Base-by-base conservation (phyloP, 768 basidiomycete genomes). In the Cystobasidiopsis lactophilus region DNA sequence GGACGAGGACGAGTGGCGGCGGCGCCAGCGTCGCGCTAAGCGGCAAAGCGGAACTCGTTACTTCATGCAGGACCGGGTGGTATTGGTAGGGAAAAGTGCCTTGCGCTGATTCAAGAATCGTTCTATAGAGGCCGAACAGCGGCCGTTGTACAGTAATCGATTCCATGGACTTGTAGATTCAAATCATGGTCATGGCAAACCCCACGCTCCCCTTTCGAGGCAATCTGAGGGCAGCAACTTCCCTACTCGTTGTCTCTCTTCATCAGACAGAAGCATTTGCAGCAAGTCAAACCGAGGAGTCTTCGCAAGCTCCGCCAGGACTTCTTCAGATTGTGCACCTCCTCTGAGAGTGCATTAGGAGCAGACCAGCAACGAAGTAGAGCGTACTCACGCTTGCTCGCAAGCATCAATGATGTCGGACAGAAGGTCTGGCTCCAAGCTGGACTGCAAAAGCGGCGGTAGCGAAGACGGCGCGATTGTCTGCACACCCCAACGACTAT, bases 51-150 rank as follows among this genome's bases (percentile, higher is more conserved):
- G 21, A 13, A 24, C 45, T 4, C 23, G 45, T 14, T 47, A 47
- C 30, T 9, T 16, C 10, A 29, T 30, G 19, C n/a, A 53, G 27
- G 54, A 55, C 35, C 40, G 39, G 26, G 14, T 55, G 10, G 29
- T 52, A 9, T 27, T 55, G 5, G 54, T 55, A 10, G 54, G 54
- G 3, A 51, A 35, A 31, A 52, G 52, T 21, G 50, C 50, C 10
- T 24, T 40, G 24, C 13, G 21, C 11, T 54, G 45, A 47, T 23
- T n/a, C 9, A 35, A 35, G 33, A 35, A 16, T 7, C 7, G 7
- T 35, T 16, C 9, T 7, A 7, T 35, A 35, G 33, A 35, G 9
- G 7, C 33, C 7, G 16, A 35, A 7, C 9, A 35, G 33, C 33
- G 16, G 16, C 33, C 33, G 16, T 35, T 7, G 9, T 7, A 16